phyloP scores from a whole-genome alignment of 805 yeast species.

The Kluyveromyces dobzhanskii region DNA sequence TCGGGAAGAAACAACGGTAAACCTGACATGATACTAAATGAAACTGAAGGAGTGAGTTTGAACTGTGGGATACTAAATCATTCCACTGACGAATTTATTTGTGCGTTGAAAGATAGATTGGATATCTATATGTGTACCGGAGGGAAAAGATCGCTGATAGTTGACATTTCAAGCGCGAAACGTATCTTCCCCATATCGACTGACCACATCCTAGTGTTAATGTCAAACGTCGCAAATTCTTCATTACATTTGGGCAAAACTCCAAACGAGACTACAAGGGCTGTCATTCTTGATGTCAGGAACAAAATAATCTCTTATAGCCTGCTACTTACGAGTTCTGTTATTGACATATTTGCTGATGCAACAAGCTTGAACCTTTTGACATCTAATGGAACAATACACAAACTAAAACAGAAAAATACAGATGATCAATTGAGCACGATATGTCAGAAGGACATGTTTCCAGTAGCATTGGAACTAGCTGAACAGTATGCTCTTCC shows the following conservation, averaged over 20 bases:
- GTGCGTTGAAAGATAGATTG: slow-evolving; percentile 56
- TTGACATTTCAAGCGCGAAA: slow-evolving; percentile 49
- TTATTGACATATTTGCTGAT: slow-evolving; percentile 47
- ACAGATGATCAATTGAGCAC: slow-evolving; percentile 60
- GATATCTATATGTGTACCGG: slow-evolving; percentile 52
- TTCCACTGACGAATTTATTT: slow-evolving; percentile 44
- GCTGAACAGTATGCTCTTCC: slow-evolving; percentile 33
- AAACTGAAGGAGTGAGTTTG: slow-evolving; percentile 37
- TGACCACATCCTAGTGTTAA: slow-evolving; percentile 42
- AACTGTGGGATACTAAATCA: slow-evolving; percentile 34
- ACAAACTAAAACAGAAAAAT: slow-evolving; percentile 57
- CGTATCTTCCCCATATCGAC: slow-evolving; percentile 37
- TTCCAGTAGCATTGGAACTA: slow-evolving; percentile 60
- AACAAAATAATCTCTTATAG: slow-evolving; percentile 66
- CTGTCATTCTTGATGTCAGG: slow-evolving; percentile 58
- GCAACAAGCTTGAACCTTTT: slow-evolving; percentile 54
- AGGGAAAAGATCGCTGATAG: slow-evolving; percentile 44
- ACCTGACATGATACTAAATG: slow-evolving; percentile 42
- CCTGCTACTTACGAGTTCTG: slow-evolving; percentile 56
- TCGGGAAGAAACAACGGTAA: slow-evolving; percentile 70
- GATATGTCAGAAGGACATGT: slow-evolving; percentile 61
- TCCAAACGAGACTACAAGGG: slow-evolving; percentile 35
- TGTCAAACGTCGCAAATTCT: slow-evolving; percentile 26
- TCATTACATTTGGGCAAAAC: neutral
- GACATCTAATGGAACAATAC: slow-evolving; percentile 68